These are phyloP conservation scores for Blastocystis sp. DNA, from an alignment of 352 stramenopile genomes.

Conservation along the genomic window DNA sequence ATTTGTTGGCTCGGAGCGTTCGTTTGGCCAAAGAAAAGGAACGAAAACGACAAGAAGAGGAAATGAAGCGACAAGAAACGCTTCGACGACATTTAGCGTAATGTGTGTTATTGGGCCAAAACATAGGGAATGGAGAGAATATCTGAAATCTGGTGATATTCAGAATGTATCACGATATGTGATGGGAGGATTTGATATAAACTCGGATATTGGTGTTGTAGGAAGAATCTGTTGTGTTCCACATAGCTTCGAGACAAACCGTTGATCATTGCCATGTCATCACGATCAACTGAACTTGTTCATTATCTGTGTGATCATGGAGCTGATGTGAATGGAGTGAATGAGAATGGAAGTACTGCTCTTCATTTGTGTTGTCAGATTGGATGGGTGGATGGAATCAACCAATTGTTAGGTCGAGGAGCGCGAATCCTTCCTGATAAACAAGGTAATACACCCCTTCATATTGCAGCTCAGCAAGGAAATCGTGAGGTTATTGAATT, in stretches of 20 bases:
- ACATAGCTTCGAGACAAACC: constrained; percentile 29
- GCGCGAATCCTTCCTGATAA: constrained; percentile 24
- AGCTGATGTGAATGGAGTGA: constrained; percentile 30
- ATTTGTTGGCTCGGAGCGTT: constrained; percentile 15
- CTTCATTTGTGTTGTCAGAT: constrained; percentile 30
- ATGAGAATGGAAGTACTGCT: constrained; percentile 29
- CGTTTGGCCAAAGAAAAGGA: neutral
- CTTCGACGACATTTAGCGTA: constrained; percentile 34
- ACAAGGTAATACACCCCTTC: constrained; percentile 14
- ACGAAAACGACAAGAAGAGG: neutral
- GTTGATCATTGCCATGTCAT: constrained; percentile 7
- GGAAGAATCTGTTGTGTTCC: neutral
- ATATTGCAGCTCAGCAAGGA: constrained; percentile 22
- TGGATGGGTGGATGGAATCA: constrained; percentile 7
- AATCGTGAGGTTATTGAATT: neutral
- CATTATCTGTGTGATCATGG: constrained; percentile 21
- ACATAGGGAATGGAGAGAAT: constrained; percentile 41
- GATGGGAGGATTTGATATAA: constrained; percentile 31
- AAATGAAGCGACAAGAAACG: constrained; percentile 19
- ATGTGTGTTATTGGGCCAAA: neutral
- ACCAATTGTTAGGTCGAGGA: neutral
- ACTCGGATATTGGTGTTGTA: constrained; percentile 32
- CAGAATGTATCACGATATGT: constrained; percentile 20
- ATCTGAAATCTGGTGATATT: constrained; percentile 14
- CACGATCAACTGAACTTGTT: neutral